phyloP scores from a whole-genome alignment of 1,284 basidiomycete genomes.

The Coniferiporia sulphurascens region DNA sequence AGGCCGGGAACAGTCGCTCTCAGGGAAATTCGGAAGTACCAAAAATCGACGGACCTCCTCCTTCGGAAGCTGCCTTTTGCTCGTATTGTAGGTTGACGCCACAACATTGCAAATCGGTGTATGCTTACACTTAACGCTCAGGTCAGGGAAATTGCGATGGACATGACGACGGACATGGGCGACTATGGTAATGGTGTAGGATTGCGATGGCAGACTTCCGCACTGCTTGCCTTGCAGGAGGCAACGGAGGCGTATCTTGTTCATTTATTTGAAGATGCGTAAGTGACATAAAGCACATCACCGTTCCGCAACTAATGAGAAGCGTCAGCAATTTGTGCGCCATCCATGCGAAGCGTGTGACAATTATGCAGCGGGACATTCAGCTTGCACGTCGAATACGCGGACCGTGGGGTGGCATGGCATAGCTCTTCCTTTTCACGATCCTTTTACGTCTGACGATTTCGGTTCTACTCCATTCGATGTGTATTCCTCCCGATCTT shows the following conservation, averaged over 20 bases:
- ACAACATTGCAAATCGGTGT: background rate
- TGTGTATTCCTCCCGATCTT: conserved; percentile 1
- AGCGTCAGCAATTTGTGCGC: conserved; percentile 81
- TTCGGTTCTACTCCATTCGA: background rate
- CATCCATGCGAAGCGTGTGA: conserved; percentile 97
- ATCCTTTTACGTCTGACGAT: background rate
- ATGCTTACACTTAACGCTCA: conserved; percentile 29
- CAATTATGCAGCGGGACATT: conserved; percentile 97
- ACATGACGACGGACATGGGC: conserved; percentile 76
- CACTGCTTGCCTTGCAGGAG: conserved; percentile 88
- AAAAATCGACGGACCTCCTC: conserved; percentile 87
- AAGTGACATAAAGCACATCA: conserved; percentile 35
- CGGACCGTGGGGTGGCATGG: conserved; percentile 64
- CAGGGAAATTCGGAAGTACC: conserved; percentile 89
- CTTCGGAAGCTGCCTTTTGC: conserved; percentile 88
- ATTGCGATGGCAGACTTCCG: conserved; percentile 89
- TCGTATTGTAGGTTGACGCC: conserved; percentile 63
- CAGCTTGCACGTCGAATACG: conserved; percentile 93
- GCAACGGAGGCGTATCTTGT: conserved; percentile 93
- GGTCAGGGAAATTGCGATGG: conserved; percentile 89
- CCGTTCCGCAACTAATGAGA: conserved; percentile 1
- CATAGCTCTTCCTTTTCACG: conserved; percentile 19
- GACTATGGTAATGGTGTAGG: conserved; percentile 53
- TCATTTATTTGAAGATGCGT: conserved; percentile 96
- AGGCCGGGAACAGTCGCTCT: conserved; percentile 87